These are phyloP conservation scores for Dendrocalamus latiflorus DNA, from an alignment of 202 grass and related monocot genomes.

Conservation along the genomic window DNA sequence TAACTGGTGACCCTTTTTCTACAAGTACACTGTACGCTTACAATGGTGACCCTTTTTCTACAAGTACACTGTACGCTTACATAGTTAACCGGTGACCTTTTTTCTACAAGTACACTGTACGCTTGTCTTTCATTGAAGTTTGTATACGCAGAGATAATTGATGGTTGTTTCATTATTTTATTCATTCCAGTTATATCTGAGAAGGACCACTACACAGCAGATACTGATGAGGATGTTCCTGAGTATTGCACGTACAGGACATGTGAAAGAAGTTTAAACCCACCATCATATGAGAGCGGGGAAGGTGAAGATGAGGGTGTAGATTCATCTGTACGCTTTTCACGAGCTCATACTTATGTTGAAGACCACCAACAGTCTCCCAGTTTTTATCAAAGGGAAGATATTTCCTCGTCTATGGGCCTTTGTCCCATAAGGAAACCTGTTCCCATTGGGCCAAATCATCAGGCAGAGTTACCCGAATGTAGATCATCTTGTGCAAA, in stretches of 20 bases:
- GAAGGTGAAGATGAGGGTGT: slow-evolving; percentile 47
- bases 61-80: background rate
- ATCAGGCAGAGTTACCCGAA: slow-evolving; percentile 75
- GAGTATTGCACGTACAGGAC: slow-evolving; percentile 20
- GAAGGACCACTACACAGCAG: background rate
- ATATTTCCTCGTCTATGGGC: slow-evolving; percentile 29
- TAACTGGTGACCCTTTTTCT: background rate
- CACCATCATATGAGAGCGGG: slow-evolving; percentile 23
- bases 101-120: background rate
- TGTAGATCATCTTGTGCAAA: slow-evolving; percentile 24
- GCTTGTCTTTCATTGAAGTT: background rate
- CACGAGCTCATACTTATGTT: slow-evolving; percentile 29
- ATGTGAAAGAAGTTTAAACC: slow-evolving; percentile 10
- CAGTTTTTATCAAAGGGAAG: slow-evolving; percentile 45
- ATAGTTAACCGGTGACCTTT: background rate
- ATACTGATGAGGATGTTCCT: slow-evolving; percentile 11
- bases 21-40: background rate
- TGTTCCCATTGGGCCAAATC: slow-evolving; percentile 61
- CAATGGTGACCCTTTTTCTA: background rate
- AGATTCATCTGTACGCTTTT: slow-evolving; percentile 34
- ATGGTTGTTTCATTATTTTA: slow-evolving; percentile 11
- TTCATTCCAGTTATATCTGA: slow-evolving; percentile 18
- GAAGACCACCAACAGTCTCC: slow-evolving; percentile 36
- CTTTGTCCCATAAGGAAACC: slow-evolving; percentile 36
- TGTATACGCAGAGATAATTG: background rate